A percentile compares a stretch with the other conserved stretches of the same genome.
Evolutionary conservation across 2,329 filamentous ascomycete genomes (phyloP).

Genomic region (Nakataea oryzae): DNA sequence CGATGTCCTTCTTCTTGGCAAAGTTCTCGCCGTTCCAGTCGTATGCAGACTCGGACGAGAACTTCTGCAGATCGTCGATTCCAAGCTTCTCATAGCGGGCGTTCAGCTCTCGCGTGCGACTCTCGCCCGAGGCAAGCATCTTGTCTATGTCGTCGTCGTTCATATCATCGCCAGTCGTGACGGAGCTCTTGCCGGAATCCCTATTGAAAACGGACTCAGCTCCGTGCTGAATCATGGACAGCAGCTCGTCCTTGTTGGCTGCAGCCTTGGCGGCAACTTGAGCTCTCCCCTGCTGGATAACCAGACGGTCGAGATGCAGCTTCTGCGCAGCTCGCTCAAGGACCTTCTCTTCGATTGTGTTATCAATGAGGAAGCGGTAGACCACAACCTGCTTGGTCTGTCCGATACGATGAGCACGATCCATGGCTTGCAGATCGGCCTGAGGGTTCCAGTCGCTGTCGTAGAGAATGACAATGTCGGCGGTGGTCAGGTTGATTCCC

Average conservation of each 20-base stretch:
- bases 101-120: slow-evolving; percentile 80
- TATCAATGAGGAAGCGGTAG: slow-evolving; percentile 94
- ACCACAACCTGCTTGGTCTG: slow-evolving; percentile 97
- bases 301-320: slow-evolving; percentile 86
- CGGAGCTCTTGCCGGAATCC: slow-evolving; percentile 30
- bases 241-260: slow-evolving; percentile 88
- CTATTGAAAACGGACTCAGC: slow-evolving; percentile 87
- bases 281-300: slow-evolving; percentile 93
- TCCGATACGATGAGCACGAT: slow-evolving; percentile 94
- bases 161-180: slow-evolving; percentile 21
- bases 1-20: slow-evolving; percentile 78
- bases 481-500: slow-evolving; percentile 90
- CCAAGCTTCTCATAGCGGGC: slow-evolving; percentile 94
- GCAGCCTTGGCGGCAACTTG: slow-evolving; percentile 85
- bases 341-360: slow-evolving; percentile 97
- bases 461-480: slow-evolving; percentile 92
- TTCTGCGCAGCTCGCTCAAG: slow-evolving; percentile 95
- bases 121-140: slow-evolving; percentile 78
- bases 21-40: slow-evolving; percentile 99
- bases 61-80: slow-evolving; percentile 94
- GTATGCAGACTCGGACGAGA: slow-evolving; percentile 93
- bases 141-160: slow-evolving; percentile 83
- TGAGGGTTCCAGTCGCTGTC: slow-evolving; percentile 99
- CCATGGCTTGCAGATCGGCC: slow-evolving; percentile 97
- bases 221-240: slow-evolving; percentile 98